Conservation (phyloP, 2,329 filamentous ascomycete species). For the Canariomyces notabilis region DNA sequence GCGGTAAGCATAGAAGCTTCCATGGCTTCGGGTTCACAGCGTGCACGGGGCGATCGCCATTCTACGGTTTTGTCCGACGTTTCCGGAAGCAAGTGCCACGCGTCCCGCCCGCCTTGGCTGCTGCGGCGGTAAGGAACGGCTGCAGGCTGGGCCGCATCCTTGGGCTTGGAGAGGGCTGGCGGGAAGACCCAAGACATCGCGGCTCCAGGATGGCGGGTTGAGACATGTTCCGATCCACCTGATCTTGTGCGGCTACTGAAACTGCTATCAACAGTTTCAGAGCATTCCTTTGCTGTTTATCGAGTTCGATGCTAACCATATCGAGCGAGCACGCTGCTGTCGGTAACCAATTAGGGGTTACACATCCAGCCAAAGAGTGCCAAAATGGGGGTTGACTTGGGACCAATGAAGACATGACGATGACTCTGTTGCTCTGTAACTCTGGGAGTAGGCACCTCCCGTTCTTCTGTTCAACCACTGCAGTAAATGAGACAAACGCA, state of each 20-base stretch:
- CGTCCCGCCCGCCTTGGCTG: background rate
- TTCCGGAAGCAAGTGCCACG: background rate
- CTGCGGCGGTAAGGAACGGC: background rate
- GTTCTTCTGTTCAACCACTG: too few relatives aligned
- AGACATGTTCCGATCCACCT: background rate
- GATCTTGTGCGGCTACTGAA: background rate
- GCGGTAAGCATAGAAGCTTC: background rate
- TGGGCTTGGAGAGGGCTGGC: too few relatives aligned
- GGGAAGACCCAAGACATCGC: background rate
- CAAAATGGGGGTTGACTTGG: too few relatives aligned
- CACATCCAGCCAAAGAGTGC: too few relatives aligned
- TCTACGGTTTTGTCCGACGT: background rate
- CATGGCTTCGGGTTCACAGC: background rate
- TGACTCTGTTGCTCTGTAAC: too few relatives aligned
- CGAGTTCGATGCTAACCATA: too few relatives aligned
- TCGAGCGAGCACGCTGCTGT: too few relatives aligned
- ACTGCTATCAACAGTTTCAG: background rate
- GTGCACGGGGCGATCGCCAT: too few relatives aligned
- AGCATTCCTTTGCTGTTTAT: background rate
- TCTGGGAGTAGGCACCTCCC: too few relatives aligned
- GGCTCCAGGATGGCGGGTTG: background rate
- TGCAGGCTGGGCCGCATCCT: background rate
- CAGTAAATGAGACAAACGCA: too few relatives aligned
- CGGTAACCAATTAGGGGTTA: too few relatives aligned
- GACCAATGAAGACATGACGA: too few relatives aligned